phyloP scores from a whole-genome alignment of 129 eudicot species.

The Escallonia rubra region DNA sequence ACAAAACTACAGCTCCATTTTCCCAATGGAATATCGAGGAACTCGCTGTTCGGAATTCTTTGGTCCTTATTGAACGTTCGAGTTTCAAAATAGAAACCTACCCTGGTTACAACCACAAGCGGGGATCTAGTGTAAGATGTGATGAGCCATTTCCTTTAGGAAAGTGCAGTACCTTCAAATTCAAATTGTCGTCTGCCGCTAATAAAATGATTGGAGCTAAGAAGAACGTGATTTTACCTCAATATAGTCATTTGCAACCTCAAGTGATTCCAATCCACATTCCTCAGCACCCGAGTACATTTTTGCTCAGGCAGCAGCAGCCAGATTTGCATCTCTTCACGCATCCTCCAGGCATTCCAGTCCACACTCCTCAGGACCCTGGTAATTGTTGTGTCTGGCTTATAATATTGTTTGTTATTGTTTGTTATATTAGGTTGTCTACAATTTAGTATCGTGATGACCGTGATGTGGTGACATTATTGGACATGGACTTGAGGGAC shows the following conservation, averaged over 20 bases:
- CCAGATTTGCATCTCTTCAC: neutral
- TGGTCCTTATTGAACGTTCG: conserved; percentile 25
- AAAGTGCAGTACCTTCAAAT: conserved; percentile 48
- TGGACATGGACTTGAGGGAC: too few relatives aligned
- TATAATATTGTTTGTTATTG: too few relatives aligned
- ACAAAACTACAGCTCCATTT: conserved; percentile 37
- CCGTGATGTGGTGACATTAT: too few relatives aligned
- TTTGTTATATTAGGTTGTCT: too few relatives aligned
- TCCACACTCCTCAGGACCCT: too few relatives aligned
- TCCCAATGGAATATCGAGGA: conserved; percentile 48
- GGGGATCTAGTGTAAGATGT: conserved; percentile 41
- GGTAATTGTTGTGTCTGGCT: too few relatives aligned
- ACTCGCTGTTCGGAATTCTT: conserved; percentile 31
- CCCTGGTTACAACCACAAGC: conserved; percentile 65
- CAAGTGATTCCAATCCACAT: neutral
- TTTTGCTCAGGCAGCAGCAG: neutral
- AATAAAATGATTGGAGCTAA: neutral
- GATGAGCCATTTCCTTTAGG: conserved; percentile 55
- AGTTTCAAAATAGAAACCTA: conserved; percentile 42
- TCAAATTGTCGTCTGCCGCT: conserved; percentile 10
- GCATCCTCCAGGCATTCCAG: neutral
- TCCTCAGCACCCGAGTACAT: too few relatives aligned
- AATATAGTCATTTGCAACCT: neutral
- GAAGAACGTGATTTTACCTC: neutral
- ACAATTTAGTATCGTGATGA: too few relatives aligned